Evolutionary conservation across 257 asterid genomes (phyloP).

Genomic region (Salvia rosmarinus): DNA sequence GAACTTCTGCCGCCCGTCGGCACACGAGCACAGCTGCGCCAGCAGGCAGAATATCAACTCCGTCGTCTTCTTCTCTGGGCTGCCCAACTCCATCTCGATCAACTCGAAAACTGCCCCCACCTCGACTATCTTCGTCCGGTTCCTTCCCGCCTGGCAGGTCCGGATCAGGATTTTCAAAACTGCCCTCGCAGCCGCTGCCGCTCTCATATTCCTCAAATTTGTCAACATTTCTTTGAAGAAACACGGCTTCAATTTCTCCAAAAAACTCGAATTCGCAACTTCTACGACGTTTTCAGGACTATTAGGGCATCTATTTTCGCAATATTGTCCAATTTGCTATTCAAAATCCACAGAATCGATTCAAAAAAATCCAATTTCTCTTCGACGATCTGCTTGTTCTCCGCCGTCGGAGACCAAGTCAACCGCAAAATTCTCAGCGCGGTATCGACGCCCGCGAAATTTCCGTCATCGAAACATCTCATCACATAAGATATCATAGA

Average conservation of each 20-base stretch:
- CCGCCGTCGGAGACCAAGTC: conserved; percentile 54
- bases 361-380: conserved; percentile 47
- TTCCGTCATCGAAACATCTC: conserved; percentile 43
- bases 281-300: conserved; percentile 42
- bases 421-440: conserved; percentile 55
- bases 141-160: conserved; percentile 50
- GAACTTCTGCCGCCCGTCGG: conserved; percentile 84
- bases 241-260: conserved; percentile 39
- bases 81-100: conserved; percentile 57
- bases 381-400: conserved; percentile 47
- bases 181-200: conserved; percentile 42
- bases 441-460: conserved; percentile 45
- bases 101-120: conserved; percentile 55
- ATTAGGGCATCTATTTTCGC: conserved; percentile 48
- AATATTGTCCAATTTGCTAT: conserved; percentile 6
- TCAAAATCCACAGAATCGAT: conserved; percentile 56
- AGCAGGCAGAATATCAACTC: conserved; percentile 61
- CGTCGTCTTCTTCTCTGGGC: conserved; percentile 47
- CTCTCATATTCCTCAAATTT: conserved; percentile 31
- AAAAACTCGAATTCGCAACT: conserved; percentile 27
- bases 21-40: conserved; percentile 66
- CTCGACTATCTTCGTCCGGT: conserved; percentile 55
- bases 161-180: conserved; percentile 54
- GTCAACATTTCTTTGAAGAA: conserved; percentile 44
- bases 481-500: conserved; percentile 50